phyloP scores from a whole-genome alignment of 768 basidiomycete genomes.

The Cyathus striatus region DNA sequence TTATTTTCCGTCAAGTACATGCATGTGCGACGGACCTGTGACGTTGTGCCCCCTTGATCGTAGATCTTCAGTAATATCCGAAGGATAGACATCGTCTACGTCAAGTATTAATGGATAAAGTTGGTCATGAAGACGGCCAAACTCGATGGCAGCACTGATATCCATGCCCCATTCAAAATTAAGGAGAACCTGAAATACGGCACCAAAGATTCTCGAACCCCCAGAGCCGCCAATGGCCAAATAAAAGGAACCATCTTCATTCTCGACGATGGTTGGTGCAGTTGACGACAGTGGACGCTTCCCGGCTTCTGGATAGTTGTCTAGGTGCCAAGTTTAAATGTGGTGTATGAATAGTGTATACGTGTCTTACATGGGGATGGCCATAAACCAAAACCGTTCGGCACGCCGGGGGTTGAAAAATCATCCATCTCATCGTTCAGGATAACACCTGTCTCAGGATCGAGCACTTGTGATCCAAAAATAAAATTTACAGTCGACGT shows the following conservation, averaged over 20 bases:
- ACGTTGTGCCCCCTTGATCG: constrained; percentile 65
- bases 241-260: constrained; percentile 67
- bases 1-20: neutral
- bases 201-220: constrained; percentile 78
- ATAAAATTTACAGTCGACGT: constrained; percentile 88
- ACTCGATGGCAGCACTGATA: constrained; percentile 77
- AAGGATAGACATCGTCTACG: constrained; percentile 58
- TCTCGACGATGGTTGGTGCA: constrained; percentile 73
- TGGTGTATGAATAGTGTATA: neutral
- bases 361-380: constrained; percentile 68
- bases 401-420: constrained; percentile 80
- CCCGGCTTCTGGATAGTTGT: constrained; percentile 83
- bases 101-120: constrained; percentile 63
- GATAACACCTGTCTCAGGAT: constrained; percentile 82
- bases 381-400: constrained; percentile 79
- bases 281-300: constrained; percentile 92
- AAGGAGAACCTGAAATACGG: constrained; percentile 75
- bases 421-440: constrained; percentile 97
- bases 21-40: constrained; percentile 50
- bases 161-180: constrained; percentile 83
- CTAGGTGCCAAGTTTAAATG: constrained; percentile 27
- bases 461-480: constrained; percentile 86
- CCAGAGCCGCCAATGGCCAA: constrained; percentile 82
- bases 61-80: constrained; percentile 51
- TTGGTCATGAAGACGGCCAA: constrained; percentile 81